Evolutionary conservation across 108 stramenopile species (phyloP).

Genomic region (Seminavis robusta): DNA sequence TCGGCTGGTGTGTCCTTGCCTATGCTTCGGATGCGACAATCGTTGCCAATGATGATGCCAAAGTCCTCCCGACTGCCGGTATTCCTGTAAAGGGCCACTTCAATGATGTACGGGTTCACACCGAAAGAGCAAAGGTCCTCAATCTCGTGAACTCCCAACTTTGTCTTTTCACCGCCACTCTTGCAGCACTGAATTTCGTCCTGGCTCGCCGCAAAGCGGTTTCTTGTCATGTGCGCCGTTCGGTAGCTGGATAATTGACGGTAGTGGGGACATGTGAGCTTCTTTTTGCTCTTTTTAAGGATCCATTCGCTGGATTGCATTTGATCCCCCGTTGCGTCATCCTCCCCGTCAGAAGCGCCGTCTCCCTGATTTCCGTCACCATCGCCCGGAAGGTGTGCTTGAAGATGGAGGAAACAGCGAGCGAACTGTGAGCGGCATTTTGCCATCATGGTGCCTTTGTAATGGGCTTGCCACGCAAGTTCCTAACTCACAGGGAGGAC

Average conservation of each 20-base stretch:
- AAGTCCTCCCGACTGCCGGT: constrained; percentile 14
- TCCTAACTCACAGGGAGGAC: no score
- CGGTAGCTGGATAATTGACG: constrained; percentile 52
- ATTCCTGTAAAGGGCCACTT: constrained; percentile 58
- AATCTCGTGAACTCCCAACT: constrained; percentile 71
- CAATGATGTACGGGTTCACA: constrained; percentile 41
- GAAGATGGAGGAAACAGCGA: no score
- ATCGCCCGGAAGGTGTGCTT: no score
- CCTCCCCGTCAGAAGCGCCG: not conserved
- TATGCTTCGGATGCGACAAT: no score
- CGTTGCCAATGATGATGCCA: constrained; percentile 1
- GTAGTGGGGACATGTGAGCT: constrained; percentile 61
- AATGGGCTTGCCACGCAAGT: no score
- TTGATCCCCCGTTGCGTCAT: constrained; percentile 13
- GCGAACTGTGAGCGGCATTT: no score
- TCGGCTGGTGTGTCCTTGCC: no score
- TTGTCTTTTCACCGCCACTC: constrained; percentile 58
- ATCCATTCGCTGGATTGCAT: constrained; percentile 16
- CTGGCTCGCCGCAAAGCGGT: constrained; percentile 35
- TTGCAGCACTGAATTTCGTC: constrained; percentile 37
- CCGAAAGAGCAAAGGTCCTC: constrained; percentile 77
- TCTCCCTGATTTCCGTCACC: not conserved
- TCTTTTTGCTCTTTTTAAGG: no score
- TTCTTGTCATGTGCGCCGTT: constrained; percentile 26
- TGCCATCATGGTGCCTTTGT: no score